Evolutionary conservation across 768 basidiomycete species (phyloP).

Genomic region (Trametes villosa): DNA sequence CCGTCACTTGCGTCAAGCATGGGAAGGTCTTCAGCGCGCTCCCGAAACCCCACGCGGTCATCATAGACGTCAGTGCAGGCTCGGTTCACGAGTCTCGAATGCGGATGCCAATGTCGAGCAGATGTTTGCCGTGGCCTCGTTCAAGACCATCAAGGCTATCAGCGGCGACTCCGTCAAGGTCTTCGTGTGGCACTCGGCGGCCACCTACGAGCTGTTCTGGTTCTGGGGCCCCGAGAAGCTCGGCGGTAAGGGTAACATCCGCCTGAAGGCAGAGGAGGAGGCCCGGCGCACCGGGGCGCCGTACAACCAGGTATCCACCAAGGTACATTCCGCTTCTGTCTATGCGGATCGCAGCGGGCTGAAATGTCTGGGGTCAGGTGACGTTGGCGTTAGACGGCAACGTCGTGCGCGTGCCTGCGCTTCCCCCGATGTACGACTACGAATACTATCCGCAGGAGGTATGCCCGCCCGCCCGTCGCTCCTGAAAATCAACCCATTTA

Average conservation of each 20-base stretch:
- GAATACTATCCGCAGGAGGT: slow-evolving; percentile 28
- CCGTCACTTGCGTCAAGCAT: slow-evolving; percentile 16
- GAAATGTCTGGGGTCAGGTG: background rate
- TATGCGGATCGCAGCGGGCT: background rate
- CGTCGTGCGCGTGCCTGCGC: slow-evolving; percentile 20
- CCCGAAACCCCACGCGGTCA: slow-evolving; percentile 15
- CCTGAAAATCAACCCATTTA: background rate
- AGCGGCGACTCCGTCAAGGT: slow-evolving; percentile 17
- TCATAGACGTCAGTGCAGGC: slow-evolving; percentile 24
- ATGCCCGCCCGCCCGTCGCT: background rate
- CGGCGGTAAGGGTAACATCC: slow-evolving; percentile 20
- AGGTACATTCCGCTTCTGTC: background rate
- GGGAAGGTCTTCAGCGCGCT: background rate
- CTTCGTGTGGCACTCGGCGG: background rate
- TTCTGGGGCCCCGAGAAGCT: slow-evolving; percentile 15
- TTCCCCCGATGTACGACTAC: slow-evolving; percentile 31
- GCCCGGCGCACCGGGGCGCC: slow-evolving; percentile 1
- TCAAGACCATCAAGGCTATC: slow-evolving; percentile 1
- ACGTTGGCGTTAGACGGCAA: background rate
- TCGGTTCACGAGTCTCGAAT: too few relatives aligned
- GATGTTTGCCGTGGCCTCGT: slow-evolving; percentile 11
- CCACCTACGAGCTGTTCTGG: background rate
- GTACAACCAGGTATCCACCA: background rate
- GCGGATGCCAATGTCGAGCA: background rate
- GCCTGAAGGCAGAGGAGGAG: slow-evolving; percentile 13